Evolutionary conservation across 2,329 filamentous ascomycete species (phyloP), one percentile per base, ranked within the genome.

Genomic region (Colletotrichum paranaense): DNA sequence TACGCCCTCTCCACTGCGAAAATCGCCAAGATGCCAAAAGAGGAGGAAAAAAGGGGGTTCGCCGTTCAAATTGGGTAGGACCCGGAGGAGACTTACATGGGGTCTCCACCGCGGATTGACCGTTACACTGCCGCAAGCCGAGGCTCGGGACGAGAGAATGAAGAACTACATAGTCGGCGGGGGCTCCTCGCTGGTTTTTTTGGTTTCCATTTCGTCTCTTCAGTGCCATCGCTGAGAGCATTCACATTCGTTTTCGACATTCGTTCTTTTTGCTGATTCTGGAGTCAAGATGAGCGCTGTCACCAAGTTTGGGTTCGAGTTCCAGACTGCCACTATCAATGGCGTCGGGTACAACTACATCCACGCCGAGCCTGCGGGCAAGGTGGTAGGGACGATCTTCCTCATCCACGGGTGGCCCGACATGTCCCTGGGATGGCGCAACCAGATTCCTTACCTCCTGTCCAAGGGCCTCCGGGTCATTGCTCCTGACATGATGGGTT

Each of bases 401-500:
- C 76, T 78, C 70, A 67, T 92, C 77, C 91, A 93, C 81, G 94
- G 94, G 75, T 95, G 90, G 84, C 94, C 94, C 1, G 93, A 95
- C 81, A 81, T 95, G 9, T 89, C 90, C 3, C 89, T 93, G 77
- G 93, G 91, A 78, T 97, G 94, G 94, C 90, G 94, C 68, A 92
- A 93, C 81, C 94, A 97, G 81, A 93, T 97, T 71, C 94, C 94
- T 0, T 81, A 89, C 75, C 86, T 97, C 11, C 79, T 92, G 6
- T 86, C 90, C 9, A 85, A 93, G 68, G 91, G 91, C 14, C 87
- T 95, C 67, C 88, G 92, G 65, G 93, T 95, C 57, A 89, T 97
- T 28, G 92, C 90, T 8, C 92, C 93, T 1, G 93, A 97, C 81
- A 91, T 94, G 85, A 89, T 95, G 80, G 94, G 94, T 58, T 97